Percentiles rank a stretch among this genome's conserved stretches.
These are phyloP conservation scores for Spinellus fusiger DNA, from an alignment of 192 early-diverging fungal genomes.

Conservation along the genomic window DNA sequence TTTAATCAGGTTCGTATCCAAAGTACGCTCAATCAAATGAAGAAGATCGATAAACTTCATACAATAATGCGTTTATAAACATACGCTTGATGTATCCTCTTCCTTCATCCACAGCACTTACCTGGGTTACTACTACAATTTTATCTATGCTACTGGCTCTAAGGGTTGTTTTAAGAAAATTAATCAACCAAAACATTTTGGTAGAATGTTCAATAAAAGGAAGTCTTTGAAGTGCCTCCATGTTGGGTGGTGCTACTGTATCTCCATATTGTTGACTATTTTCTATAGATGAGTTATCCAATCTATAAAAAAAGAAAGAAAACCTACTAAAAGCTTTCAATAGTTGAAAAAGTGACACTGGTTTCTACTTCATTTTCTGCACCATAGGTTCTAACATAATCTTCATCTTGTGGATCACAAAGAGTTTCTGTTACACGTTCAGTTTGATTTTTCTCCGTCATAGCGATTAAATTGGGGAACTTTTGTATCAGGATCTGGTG, in stretches of 20 bases:
- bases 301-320: neutral
- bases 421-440: neutral
- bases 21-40: neutral
- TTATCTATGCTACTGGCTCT: neutral
- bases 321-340: slow-evolving; percentile 16
- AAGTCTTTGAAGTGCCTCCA: neutral
- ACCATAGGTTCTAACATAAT: neutral
- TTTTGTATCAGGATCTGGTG: slow-evolving; percentile 6
- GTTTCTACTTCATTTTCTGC: slow-evolving; percentile 7
- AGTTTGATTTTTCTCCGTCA: neutral
- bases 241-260: neutral
- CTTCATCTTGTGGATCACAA: neutral
- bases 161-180: slow-evolving; percentile 1
- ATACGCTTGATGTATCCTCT: too few relatives aligned
- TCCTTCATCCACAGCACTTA: neutral
- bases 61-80: neutral
- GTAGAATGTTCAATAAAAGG: slow-evolving; percentile 11
- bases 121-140: slow-evolving; percentile 20
- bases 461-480: slow-evolving; percentile 15
- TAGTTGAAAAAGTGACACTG: neutral
- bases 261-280: slow-evolving; percentile 15
- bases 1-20: neutral
- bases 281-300: neutral
- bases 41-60: slow-evolving; percentile 14
- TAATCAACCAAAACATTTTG: slow-evolving; percentile 11